Evolutionary conservation across 208 protist species (phyloP), one percentile per base, ranked within the genome.

Genomic region (Leishmania braziliensis): DNA sequence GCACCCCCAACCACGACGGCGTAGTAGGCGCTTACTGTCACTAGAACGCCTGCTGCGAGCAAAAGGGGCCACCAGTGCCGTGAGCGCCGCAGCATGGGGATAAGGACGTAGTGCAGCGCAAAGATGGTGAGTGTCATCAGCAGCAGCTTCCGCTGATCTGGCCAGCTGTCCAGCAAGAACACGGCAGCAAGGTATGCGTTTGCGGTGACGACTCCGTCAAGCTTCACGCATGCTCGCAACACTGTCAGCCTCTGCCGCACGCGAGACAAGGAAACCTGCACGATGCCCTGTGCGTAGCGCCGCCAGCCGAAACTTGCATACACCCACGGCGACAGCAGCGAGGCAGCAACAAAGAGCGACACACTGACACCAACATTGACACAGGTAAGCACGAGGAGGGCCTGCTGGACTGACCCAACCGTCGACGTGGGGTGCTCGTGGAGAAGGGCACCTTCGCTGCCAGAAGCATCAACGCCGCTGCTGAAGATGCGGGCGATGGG

Each of bases 261-360:
- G 14, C 33, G 68, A 10, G 91, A 73, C 0, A 86, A 48, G 26
- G 33, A 63, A 53, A 76, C 81, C 18, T 84, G 84, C 6, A 86
- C 91, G 73, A 92, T 92, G 76, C 92, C 92, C 68, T 90, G 86
- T 69, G 83, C 77, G 83, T 91, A 95, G 4, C 77, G 83, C 36
- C 86, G 82, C 88, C 90, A 92, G 12, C 88, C 90, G 84, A 95
- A 95, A 12, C 79, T 82, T 18, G 78, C 85, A 12, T 69, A 78
- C n/a, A 92, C 87, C 54, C 76, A 82, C 18, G 68, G 69, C 10
- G 77, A 43, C 33, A 79, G 65, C 71, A 90, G 9, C 1, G 77
- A 79, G n/a, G 84, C 80, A 12, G 82, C 26, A 53, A 88, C 23
- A 29, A 90, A 75, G 14, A 90, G 39, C 1, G 72, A 65, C 26